A percentile compares a stretch with the other conserved stretches of the same genome.
phyloP scores from a whole-genome alignment of 1,284 basidiomycete genomes.

The Athelia sp. region DNA sequence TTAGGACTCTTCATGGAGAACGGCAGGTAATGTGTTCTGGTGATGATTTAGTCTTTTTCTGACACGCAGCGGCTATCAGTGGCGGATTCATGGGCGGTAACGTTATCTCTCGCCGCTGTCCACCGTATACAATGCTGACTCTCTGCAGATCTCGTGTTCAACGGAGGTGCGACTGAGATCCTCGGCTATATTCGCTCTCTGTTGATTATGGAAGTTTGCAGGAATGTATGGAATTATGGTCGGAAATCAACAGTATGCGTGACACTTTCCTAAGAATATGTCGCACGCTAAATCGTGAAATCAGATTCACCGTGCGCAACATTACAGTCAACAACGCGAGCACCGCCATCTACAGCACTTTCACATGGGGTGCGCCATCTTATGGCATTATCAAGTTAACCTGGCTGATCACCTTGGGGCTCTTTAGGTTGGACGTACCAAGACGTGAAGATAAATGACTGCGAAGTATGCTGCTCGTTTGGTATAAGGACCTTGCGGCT shows the following conservation, averaged over 20 bases:
- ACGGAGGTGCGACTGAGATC: constrained; percentile 37
- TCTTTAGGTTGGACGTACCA: constrained; percentile 54
- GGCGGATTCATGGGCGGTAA: constrained; percentile 67
- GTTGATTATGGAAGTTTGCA: constrained; percentile 24
- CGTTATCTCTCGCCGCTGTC: constrained; percentile 3
- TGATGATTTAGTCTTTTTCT: not conserved
- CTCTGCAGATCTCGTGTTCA: constrained; percentile 51
- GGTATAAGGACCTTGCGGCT: too few relatives aligned
- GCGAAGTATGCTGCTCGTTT: constrained; percentile 22
- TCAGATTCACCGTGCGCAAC: constrained; percentile 47
- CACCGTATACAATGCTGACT: not conserved
- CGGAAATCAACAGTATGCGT: constrained; percentile 44
- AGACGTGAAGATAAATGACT: constrained; percentile 56
- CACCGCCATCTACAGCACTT: constrained; percentile 23
- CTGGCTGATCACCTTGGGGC: not conserved
- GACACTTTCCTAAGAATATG: not conserved
- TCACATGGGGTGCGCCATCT: constrained; percentile 50
- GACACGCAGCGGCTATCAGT: not conserved
- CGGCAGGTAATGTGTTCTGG: constrained; percentile 28
- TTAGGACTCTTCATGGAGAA: constrained; percentile 59
- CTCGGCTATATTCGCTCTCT: constrained; percentile 14
- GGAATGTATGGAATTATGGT: constrained; percentile 42
- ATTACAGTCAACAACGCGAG: constrained; percentile 46
- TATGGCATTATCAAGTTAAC: not conserved
- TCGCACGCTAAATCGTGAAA: not conserved